phyloP scores from a whole-genome alignment of 208 protist species.

The Trypanosoma rangeli region DNA sequence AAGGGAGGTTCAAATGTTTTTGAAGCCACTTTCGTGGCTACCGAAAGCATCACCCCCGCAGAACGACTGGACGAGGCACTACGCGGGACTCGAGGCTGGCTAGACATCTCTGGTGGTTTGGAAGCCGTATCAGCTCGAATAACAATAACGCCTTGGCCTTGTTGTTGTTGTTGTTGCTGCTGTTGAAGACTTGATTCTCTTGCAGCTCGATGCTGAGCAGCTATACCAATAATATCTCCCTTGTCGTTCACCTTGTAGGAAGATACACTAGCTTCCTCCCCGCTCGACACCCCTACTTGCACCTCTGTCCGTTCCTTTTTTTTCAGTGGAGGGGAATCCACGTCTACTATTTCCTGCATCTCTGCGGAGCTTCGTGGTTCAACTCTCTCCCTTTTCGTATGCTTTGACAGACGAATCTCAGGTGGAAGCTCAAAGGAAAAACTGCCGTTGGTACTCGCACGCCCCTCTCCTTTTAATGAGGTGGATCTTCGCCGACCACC shows the following conservation, averaged over 20 bases:
- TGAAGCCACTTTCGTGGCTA: not conserved
- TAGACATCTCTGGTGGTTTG: slow-evolving; percentile 49
- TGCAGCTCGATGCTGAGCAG: slow-evolving; percentile 60
- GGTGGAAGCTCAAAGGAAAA: slow-evolving; percentile 67
- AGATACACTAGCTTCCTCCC: slow-evolving; percentile 3
- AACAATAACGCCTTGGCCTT: slow-evolving; percentile 41
- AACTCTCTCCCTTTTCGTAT: slow-evolving; percentile 22
- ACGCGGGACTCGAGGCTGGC: slow-evolving; percentile 57
- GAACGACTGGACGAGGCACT: slow-evolving; percentile 42
- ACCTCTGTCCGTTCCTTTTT: slow-evolving; percentile 16
- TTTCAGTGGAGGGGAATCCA: slow-evolving; percentile 11
- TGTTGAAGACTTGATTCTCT: slow-evolving; percentile 32
- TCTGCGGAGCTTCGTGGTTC: slow-evolving; percentile 59
- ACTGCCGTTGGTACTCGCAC: slow-evolving; percentile 21
- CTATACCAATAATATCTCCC: slow-evolving; percentile 74
- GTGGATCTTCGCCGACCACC: slow-evolving; percentile 17
- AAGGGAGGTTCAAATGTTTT: not conserved
- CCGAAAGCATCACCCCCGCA: slow-evolving; percentile 1
- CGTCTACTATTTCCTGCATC: slow-evolving; percentile 30
- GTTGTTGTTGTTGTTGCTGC: not conserved
- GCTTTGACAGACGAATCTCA: slow-evolving; percentile 45
- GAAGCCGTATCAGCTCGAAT: slow-evolving; percentile 69
- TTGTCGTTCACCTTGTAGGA: slow-evolving; percentile 46
- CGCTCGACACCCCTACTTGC: not conserved
- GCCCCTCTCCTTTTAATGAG: not conserved